Conservation (phyloP, 257 asterid species). For the Jacaranda copaia region DNA sequence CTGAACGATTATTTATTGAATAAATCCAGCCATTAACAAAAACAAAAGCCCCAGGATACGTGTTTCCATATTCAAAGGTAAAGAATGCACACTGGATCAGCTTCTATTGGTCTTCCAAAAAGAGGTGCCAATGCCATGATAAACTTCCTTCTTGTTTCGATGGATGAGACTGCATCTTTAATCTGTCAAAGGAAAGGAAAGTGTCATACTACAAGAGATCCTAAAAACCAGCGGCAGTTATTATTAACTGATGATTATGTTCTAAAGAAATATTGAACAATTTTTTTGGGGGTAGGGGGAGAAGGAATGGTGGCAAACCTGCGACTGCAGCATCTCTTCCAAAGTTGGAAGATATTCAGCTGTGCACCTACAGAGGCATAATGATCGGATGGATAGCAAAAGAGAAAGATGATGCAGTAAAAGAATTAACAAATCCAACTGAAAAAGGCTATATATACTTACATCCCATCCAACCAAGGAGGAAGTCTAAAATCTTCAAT, state of each 20-base stretch:
- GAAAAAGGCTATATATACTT: slow-evolving; percentile 41
- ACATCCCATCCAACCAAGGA: slow-evolving; percentile 95
- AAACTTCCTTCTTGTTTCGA: slow-evolving; percentile 79
- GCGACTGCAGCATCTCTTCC: slow-evolving; percentile 76
- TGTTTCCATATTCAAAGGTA: slow-evolving; percentile 27
- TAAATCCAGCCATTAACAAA: slow-evolving; percentile 13
- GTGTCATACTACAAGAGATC: slow-evolving; percentile 4
- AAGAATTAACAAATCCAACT: slow-evolving; percentile 7
- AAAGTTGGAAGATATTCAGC: slow-evolving; percentile 89
- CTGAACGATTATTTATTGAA: slow-evolving; percentile 26
- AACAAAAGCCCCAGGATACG: slow-evolving; percentile 22
- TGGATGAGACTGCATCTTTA: slow-evolving; percentile 74
- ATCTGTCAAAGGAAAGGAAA: slow-evolving; percentile 54
- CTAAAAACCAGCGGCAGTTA: slow-evolving; percentile 17
- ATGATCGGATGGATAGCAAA: slow-evolving; percentile 22
- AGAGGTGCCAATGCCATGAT: slow-evolving; percentile 70
- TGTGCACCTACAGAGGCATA: slow-evolving; percentile 72
- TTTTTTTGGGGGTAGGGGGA: too few relatives aligned
- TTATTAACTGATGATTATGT: not conserved
- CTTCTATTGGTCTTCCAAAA: slow-evolving; percentile 90
- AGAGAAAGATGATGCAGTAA: not conserved
- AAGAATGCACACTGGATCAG: slow-evolving; percentile 73
- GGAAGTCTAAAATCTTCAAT: slow-evolving; percentile 94
- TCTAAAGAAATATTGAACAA: slow-evolving; percentile 10
- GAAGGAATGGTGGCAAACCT: slow-evolving; percentile 62